Evolutionary conservation across 78 protist species (phyloP).

Genomic region (Dictyostelium capitatum): DNA sequence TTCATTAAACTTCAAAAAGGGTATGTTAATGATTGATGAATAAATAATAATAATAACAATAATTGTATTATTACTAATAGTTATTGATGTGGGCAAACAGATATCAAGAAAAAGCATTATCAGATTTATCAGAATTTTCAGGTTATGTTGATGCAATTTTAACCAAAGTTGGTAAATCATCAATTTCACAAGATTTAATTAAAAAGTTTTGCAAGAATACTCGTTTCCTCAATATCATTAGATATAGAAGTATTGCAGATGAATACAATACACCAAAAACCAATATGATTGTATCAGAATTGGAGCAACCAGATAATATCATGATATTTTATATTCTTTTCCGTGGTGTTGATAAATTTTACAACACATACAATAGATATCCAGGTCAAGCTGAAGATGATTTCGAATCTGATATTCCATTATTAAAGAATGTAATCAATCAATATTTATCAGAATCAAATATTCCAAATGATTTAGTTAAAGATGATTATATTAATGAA

Average conservation of each 20-base stretch:
- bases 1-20: conserved; percentile 87
- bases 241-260: conserved; percentile 62
- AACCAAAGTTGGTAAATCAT: conserved; percentile 9
- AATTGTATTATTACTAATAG: background rate
- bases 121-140: conserved; percentile 68
- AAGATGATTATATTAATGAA: conserved; percentile 84
- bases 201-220: conserved; percentile 80
- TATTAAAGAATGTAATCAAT: conserved; percentile 12
- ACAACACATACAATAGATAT: conserved; percentile 25
- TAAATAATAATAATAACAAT: background rate
- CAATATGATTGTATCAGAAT: conserved; percentile 3
- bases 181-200: conserved; percentile 52
- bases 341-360: conserved; percentile 68
- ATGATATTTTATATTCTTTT: conserved; percentile 48
- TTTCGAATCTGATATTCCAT: conserved; percentile 68
- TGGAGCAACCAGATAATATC: conserved; percentile 59
- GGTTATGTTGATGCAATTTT: conserved; percentile 48
- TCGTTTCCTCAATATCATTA: conserved; percentile 35
- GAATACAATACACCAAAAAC: conserved; percentile 34
- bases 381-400: conserved; percentile 80
- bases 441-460: background rate
- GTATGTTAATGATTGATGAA: background rate
- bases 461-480: conserved; percentile 18
- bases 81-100: too few relatives aligned
- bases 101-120: conserved; percentile 79